Conservation (phyloP, 140 eudicot genomes). For the Anethum foeniculum region DNA sequence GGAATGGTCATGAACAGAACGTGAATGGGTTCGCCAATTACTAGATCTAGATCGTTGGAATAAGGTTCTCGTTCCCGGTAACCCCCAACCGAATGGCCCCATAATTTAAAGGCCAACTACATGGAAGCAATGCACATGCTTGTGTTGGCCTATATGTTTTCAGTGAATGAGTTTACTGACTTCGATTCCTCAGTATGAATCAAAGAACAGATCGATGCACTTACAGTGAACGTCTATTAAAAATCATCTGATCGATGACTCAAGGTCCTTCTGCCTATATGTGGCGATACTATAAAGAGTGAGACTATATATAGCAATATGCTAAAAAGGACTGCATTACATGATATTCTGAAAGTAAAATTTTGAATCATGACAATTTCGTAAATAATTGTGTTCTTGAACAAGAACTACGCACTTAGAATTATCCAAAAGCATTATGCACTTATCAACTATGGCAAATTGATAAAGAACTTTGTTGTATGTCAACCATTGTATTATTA, state of each 20-base stretch:
- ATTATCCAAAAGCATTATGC: background rate
- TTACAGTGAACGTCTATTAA: background rate
- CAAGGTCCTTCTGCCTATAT: background rate
- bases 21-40: too few relatives aligned
- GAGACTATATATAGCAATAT: background rate
- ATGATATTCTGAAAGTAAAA: background rate
- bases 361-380: background rate
- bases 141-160: too few relatives aligned
- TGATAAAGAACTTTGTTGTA: background rate
- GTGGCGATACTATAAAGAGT: background rate
- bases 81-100: too few relatives aligned
- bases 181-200: too few relatives aligned
- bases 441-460: background rate
- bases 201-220: too few relatives aligned
- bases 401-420: background rate
- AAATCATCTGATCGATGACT: background rate
- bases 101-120: too few relatives aligned
- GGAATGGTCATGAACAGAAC: background rate
- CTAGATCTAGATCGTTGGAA: too few relatives aligned
- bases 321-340: background rate
- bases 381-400: background rate
- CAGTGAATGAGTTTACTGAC: too few relatives aligned
- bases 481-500: background rate
- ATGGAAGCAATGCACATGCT: too few relatives aligned
- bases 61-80: too few relatives aligned